These are phyloP conservation scores for Colletotrichum musicola DNA, from an alignment of 2,329 filamentous ascomycete species.

Conservation along the genomic window DNA sequence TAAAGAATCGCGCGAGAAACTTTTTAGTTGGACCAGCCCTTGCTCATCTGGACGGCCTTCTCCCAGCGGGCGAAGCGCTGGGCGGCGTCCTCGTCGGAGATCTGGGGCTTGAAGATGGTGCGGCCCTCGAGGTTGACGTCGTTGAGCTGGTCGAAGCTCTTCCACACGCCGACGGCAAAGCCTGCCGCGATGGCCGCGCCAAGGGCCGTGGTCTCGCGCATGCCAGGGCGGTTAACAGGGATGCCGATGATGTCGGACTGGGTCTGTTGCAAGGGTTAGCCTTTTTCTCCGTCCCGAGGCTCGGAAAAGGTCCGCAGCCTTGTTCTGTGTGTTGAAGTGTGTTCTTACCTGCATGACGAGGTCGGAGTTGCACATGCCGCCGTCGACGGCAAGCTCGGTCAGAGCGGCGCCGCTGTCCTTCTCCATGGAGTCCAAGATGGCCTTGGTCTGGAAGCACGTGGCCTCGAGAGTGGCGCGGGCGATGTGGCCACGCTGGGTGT, in stretches of 20 bases:
- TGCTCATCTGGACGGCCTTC: constrained; percentile 83
- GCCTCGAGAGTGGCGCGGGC: constrained; percentile 84
- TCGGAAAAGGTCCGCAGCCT: constrained; percentile 28
- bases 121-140: constrained; percentile 78
- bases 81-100: constrained; percentile 69
- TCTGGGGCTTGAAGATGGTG: constrained; percentile 76
- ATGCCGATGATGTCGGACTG: constrained; percentile 86
- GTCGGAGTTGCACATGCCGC: constrained; percentile 85
- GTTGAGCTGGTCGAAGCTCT: constrained; percentile 78
- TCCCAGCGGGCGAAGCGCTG: constrained; percentile 79
- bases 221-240: constrained; percentile 80
- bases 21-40: constrained; percentile 70
- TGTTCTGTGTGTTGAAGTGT: background rate
- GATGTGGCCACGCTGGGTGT: constrained; percentile 82
- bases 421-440: constrained; percentile 84
- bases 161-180: constrained; percentile 82
- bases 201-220: constrained; percentile 87
- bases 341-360: constrained; percentile 76
- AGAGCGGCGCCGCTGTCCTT: constrained; percentile 82
- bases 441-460: constrained; percentile 86
- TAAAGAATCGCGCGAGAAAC: background rate
- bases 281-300: constrained; percentile 27
- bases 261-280: constrained; percentile 58
- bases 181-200: constrained; percentile 86
- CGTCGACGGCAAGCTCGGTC: constrained; percentile 82